Evolutionary conservation across 1,284 basidiomycete species (phyloP).

Genomic region (Hymenochaete sp.): DNA sequence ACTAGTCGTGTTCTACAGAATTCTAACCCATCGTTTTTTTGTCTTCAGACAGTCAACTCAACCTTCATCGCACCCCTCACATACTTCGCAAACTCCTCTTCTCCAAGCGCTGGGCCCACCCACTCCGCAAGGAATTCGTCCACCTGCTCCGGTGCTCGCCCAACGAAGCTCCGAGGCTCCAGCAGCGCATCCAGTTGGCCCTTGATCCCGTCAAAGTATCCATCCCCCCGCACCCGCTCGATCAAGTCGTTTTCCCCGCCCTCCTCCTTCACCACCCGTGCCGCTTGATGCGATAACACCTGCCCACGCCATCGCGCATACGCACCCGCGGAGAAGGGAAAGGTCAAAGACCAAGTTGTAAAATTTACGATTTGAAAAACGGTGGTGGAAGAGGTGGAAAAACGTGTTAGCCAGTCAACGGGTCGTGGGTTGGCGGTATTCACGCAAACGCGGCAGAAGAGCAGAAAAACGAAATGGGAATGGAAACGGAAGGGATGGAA

Average conservation of each 20-base stretch:
- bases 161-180: conserved; percentile 81
- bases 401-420: too few relatives aligned
- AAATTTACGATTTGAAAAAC: too few relatives aligned
- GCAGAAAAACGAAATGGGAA: too few relatives aligned
- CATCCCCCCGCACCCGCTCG: conserved; percentile 66
- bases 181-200: conserved; percentile 59
- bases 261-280: conserved; percentile 88
- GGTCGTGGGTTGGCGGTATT: too few relatives aligned
- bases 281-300: conserved; percentile 94
- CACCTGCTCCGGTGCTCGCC: conserved; percentile 91
- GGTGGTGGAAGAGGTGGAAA: too few relatives aligned
- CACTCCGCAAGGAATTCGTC: conserved; percentile 81
- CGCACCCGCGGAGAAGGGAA: too few relatives aligned
- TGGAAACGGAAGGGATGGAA: too few relatives aligned
- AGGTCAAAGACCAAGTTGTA: too few relatives aligned
- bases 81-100: conserved; percentile 54
- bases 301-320: too few relatives aligned
- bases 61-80: conserved; percentile 30
- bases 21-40: too few relatives aligned
- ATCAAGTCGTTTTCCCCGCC: conserved; percentile 97
- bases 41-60: conserved; percentile 21
- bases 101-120: conserved; percentile 80
- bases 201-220: conserved; percentile 58
- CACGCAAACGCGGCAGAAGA: too few relatives aligned
- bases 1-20: neutral